Evolutionary conservation across 192 early-diverging fungal species (phyloP).

Genomic region (Obelidium mucronatum): DNA sequence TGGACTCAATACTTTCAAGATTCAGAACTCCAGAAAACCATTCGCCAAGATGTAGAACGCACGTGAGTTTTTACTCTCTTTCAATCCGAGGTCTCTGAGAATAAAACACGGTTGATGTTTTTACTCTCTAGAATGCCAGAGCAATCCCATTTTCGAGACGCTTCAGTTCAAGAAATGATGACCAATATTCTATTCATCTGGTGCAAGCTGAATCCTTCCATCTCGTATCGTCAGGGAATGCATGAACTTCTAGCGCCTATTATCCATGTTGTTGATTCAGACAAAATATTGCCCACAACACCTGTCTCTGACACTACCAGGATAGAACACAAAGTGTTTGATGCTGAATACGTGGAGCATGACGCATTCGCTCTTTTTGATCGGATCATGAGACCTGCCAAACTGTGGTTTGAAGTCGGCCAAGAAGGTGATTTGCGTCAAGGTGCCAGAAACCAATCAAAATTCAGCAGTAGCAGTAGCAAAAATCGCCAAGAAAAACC

Average conservation of each 20-base stretch:
- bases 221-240: conserved; percentile 99
- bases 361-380: conserved; percentile 86
- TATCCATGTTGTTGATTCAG: conserved; percentile 76
- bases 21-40: conserved; percentile 81
- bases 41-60: conserved; percentile 89
- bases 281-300: conserved; percentile 52
- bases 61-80: conserved; percentile 64
- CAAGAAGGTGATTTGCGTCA: background rate
- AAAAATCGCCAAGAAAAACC: background rate
- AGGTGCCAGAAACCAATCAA: background rate
- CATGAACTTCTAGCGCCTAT: conserved; percentile 92
- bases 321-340: conserved; percentile 65
- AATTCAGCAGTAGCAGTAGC: background rate
- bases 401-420: conserved; percentile 88
- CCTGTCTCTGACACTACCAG: background rate
- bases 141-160: conserved; percentile 75
- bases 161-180: conserved; percentile 72
- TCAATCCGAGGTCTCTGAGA: background rate
- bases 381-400: conserved; percentile 79
- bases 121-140: conserved; percentile 81
- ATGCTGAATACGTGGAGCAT: conserved; percentile 81
- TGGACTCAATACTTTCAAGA: conserved; percentile 95
- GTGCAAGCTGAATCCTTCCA: conserved; percentile 83
- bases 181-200: conserved; percentile 89
- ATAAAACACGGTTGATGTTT: background rate